Evolutionary conservation across 2,329 filamentous ascomycete genomes (phyloP).

Genomic region (Alternaria sp.): DNA sequence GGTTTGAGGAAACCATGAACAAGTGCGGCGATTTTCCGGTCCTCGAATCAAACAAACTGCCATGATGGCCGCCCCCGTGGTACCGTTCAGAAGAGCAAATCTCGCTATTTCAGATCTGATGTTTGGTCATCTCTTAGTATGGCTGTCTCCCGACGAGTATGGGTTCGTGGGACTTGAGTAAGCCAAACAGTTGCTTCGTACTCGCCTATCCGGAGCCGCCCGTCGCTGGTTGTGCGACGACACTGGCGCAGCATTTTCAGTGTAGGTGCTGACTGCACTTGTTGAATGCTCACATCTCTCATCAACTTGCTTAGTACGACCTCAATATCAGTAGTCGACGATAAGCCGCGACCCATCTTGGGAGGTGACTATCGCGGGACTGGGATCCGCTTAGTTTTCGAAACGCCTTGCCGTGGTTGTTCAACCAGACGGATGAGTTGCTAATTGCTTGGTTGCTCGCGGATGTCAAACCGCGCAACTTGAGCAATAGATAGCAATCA

Average conservation of each 20-base stretch:
- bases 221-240: conserved; percentile 6
- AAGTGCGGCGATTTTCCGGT: not conserved
- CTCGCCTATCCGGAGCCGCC: conserved; percentile 11
- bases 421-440: conserved; percentile 2
- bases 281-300: not conserved
- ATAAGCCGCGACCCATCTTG: not conserved
- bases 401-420: not conserved
- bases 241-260: not conserved
- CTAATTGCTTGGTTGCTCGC: conserved; percentile 14
- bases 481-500: not conserved
- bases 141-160: conserved; percentile 16
- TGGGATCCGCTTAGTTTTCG: not conserved
- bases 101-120: not conserved
- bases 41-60: conserved; percentile 9
- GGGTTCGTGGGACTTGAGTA: conserved; percentile 21
- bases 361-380: not conserved
- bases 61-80: not conserved
- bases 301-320: not conserved
- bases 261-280: not conserved
- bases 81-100: conserved; percentile 1
- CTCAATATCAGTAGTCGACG: not conserved
- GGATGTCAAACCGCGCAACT: conserved; percentile 22
- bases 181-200: conserved; percentile 8
- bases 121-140: conserved; percentile 6
- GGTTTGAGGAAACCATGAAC: conserved; percentile 1